Percentiles rank a stretch among this genome's conserved stretches.
These are phyloP conservation scores for Coprinellus micaceus DNA, from an alignment of 768 basidiomycete genomes.

Conservation along the genomic window DNA sequence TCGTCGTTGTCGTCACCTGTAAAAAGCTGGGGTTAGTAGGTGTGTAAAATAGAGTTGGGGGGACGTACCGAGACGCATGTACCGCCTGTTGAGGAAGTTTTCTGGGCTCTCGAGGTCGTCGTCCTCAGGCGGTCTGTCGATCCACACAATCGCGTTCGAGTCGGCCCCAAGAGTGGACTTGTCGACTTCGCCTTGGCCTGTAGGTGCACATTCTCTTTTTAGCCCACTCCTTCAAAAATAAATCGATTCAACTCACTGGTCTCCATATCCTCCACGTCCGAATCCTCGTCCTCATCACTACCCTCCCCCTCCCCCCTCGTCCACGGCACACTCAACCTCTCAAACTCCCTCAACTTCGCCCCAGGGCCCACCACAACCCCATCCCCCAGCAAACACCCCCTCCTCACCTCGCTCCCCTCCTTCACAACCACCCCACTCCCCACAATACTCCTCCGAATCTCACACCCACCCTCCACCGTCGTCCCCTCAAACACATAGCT, in stretches of 20 bases:
- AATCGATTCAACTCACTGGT: constrained; percentile 42
- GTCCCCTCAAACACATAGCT: constrained; percentile 85
- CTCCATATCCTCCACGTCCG: constrained; percentile 67
- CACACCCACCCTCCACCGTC: constrained; percentile 62
- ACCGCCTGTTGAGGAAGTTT: constrained; percentile 59
- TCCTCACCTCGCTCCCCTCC: constrained; percentile 60
- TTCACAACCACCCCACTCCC: constrained; percentile 73
- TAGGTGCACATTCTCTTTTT: constrained; percentile 2
- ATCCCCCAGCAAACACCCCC: constrained; percentile 80
- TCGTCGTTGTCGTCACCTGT: no score
- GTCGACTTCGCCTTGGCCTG: constrained; percentile 48
- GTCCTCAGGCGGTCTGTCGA: constrained; percentile 58
- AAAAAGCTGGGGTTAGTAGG: no score
- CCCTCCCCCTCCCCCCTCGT: constrained; percentile 27
- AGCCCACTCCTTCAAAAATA: constrained; percentile 8
- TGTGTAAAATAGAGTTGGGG: not conserved
- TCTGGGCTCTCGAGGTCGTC: constrained; percentile 50
- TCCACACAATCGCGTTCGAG: constrained; percentile 83
- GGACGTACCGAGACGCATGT: constrained; percentile 68
- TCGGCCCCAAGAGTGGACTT: constrained; percentile 56
- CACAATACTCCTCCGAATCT: constrained; percentile 76
- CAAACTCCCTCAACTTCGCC: constrained; percentile 63
- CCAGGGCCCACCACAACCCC: constrained; percentile 76
- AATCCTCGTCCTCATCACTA: constrained; percentile 44
- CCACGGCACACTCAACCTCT: constrained; percentile 61